phyloP scores from a whole-genome alignment of 495 filamentous ascomycete genomes.

The Amorphotheca resinae region DNA sequence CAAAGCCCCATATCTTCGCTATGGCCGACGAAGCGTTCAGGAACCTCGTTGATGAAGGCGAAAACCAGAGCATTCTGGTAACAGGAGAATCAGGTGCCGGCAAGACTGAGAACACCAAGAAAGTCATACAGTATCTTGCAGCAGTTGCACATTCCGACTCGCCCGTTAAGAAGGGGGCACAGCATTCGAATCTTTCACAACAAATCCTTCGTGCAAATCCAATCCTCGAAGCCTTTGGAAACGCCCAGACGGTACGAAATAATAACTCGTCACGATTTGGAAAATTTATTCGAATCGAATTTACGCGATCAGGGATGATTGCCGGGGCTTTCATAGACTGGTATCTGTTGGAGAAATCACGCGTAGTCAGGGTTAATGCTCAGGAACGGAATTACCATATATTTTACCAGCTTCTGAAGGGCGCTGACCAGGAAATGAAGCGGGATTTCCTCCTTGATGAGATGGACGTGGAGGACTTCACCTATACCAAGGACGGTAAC shows the following conservation, averaged over 20 bases:
- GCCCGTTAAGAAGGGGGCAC: constrained; percentile 44
- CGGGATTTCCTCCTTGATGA: constrained; percentile 63
- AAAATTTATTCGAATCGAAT: constrained; percentile 98
- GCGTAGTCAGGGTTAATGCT: constrained; percentile 76
- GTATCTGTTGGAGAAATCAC: constrained; percentile 95
- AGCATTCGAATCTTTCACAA: constrained; percentile 82
- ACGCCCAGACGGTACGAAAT: constrained; percentile 94
- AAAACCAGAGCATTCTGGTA: constrained; percentile 95
- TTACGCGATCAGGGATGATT: constrained; percentile 81
- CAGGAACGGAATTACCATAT: constrained; percentile 95
- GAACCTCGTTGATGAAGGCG: constrained; percentile 86
- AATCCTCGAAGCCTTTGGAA: constrained; percentile 96
- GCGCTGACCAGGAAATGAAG: constrained; percentile 60
- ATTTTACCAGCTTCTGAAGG: constrained; percentile 90
- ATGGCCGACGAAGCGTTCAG: constrained; percentile 97
- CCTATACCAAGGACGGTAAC: constrained; percentile 83
- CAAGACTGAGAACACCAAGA: constrained; percentile 99
- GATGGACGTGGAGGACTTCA: constrained; percentile 70
- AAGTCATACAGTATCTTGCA: constrained; percentile 97
- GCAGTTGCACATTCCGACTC: constrained; percentile 82
- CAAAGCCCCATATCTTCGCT: constrained; percentile 93
- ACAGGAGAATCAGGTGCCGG: constrained; percentile 98
- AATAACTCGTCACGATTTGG: constrained; percentile 98
- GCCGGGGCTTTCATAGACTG: constrained; percentile 96
- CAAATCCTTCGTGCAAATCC: constrained; percentile 96